Evolutionary conservation across 2,329 filamentous ascomycete genomes (phyloP).

Genomic region (Tolypocladium sp.): DNA sequence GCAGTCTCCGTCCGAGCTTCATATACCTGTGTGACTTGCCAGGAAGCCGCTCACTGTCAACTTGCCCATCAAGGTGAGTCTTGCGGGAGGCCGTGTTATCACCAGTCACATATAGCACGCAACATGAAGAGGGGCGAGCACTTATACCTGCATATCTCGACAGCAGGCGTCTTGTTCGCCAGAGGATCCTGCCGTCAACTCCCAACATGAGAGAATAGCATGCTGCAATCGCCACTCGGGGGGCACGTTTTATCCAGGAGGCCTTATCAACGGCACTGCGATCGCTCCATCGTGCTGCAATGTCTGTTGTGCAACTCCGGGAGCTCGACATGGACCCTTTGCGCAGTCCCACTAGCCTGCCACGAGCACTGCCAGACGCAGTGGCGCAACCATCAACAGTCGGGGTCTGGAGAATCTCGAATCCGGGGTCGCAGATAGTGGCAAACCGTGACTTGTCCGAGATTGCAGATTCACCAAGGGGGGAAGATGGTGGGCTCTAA

Average conservation of each 20-base stretch:
- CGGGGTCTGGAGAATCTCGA: neutral
- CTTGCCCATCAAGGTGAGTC: neutral
- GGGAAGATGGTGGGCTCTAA: neutral
- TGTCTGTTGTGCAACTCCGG: neutral
- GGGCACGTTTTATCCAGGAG: neutral
- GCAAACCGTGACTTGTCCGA: neutral
- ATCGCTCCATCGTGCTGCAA: neutral
- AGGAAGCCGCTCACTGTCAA: neutral
- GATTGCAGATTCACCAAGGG: neutral
- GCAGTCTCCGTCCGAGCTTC: neutral
- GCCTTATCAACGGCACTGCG: neutral
- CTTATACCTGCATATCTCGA: neutral
- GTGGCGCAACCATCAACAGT: neutral
- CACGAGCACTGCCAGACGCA: too few relatives aligned
- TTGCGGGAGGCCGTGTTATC: neutral
- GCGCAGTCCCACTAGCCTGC: neutral
- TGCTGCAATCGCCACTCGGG: neutral
- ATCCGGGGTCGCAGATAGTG: neutral
- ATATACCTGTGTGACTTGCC: neutral
- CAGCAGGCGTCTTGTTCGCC: neutral
- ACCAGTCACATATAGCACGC: neutral
- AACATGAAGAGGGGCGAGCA: neutral
- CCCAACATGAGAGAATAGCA: neutral
- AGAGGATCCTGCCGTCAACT: neutral
- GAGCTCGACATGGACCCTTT: neutral